Base-by-base conservation (phyloP, 1,139 yeast species). In the Schwanniomyces etchellsii region DNA sequence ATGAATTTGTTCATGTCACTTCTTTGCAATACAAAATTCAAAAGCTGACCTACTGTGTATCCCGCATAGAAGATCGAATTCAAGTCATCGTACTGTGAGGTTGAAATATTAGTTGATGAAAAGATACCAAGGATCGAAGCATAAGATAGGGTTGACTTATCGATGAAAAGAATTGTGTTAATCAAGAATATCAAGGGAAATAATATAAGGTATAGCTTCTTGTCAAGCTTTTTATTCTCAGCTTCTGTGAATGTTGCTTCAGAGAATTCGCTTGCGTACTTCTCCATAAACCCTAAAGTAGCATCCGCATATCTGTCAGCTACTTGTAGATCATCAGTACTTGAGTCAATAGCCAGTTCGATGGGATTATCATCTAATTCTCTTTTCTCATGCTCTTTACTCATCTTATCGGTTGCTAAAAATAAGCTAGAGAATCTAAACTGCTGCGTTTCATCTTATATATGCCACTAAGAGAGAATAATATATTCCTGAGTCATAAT, bases 121-220 rank as follows among this genome's bases (percentile, higher is more conserved):
- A 57, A 66, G 16, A 68, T 44, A 1, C 64, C 72, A 27, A 65
- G 51, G 16, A 67, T 54, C 1, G 70, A 50, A 18, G 65, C 59
- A 39, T 64, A 69, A 1, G 69, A 59, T 28, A 65, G 42, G 2
- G 71, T 57, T 3, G 70, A 64, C 38, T 68, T 68, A 41, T 68
- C 74, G 52, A 65, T 57, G 21, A 16, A 26, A 40, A 67, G 46
- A n/a, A 64, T 37, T 34, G 62, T 38, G 40, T 65, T 59, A 14
- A 64, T 50, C 11, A 55, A 27, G 28, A 59, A 55, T 2, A 60
- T 55, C 20, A 58, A 37, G 2, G 13, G 57, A 18, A 18, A 18
- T 48, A 30, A 28, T 27, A 58, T 40, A 13, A 55, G 63, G 57
- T 2, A 68, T 60, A 29, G 61, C 71, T 14, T 54, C 58, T 48